Evolutionary conservation across 1,139 yeast species (phyloP), one percentile per base, ranked within the genome.

Genomic region (Taphrina pruni): DNA sequence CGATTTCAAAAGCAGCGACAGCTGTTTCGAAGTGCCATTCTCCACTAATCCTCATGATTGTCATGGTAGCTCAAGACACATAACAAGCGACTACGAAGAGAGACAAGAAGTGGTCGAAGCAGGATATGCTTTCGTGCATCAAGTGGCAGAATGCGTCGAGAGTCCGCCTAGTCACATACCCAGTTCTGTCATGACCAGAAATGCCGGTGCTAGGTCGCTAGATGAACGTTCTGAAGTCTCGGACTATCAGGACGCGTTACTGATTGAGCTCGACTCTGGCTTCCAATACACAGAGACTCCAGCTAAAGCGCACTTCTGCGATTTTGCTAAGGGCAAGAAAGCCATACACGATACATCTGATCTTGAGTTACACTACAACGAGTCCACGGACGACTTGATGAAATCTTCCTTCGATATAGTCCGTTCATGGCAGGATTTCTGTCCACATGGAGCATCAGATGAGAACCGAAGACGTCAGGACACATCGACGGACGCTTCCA

Each of bases 271-370:
- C n/a, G n/a, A 11, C 36, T 50, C 54, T 7, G 54, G 21, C n/a
- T 50, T 50, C n/a, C 54, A 21, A n/a, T 50, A 21, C 54, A 50
- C n/a, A n/a, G 21, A 21, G n/a, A 50, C 54, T 8, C 54, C 54
- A 21, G 54, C 54, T 8, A 50, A 50, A 26, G 54, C 54, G 36
- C 21, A 11, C 1, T 50, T 21, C n/a, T 1, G 36, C 2, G 36
- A 50, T n/a, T 50, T 50, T 50, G 32, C 54, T 1, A 17, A n/a
- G 2, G 54, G 54, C 8, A 50, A 50, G 36, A 9, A 11, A 26
- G 54, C 54, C 3, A 17, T 50, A 26, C 36, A 21, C 54, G 21
- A 11, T 6, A n/a, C 12, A 21, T 6, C 54, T 2, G 54, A 50
- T 6, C 54, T 50, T 50, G 36, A 35, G 4, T 17, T 12, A 17